A percentile compares a stretch with the other conserved stretches of the same genome.
Conservation (phyloP, 257 asterid genomes). For the Solanum microdontum region DNA sequence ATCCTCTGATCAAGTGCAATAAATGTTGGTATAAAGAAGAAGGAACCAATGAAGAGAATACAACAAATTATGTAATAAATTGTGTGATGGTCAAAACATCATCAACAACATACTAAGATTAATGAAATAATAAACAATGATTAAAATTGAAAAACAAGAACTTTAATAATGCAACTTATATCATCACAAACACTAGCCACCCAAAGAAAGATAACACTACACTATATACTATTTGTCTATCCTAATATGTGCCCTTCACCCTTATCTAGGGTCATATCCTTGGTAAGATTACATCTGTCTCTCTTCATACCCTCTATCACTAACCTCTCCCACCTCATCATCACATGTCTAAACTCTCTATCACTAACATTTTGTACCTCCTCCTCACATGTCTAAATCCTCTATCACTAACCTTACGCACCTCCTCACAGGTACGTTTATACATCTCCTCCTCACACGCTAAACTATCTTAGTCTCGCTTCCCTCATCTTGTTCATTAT, state of each 20-base stretch:
- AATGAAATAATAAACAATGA: not conserved
- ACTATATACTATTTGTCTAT: no score
- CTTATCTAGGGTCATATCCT: not conserved
- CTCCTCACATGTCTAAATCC: no score
- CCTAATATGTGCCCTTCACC: not conserved
- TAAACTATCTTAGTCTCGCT: not conserved
- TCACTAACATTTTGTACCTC: no score
- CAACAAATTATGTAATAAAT: no score
- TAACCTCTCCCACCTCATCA: fast-evolving
- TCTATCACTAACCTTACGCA: not conserved
- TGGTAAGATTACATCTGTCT: no score
- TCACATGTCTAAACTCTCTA: no score
- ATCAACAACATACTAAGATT: no score
- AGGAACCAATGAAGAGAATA: no score
- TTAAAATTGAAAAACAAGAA: not conserved
- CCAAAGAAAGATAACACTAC: no score
- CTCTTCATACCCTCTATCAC: no score
- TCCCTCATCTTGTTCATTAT: not conserved
- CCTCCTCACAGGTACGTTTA: not conserved
- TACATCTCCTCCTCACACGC: no score
- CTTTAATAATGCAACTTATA: not conserved
- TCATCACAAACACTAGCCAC: not conserved
- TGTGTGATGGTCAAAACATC: not conserved
- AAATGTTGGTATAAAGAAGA: not conserved
- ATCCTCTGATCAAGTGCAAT: fast-evolving